Evolutionary conservation across 202 grass and related monocot species (phyloP).

Genomic region (Tripidium arundinaceum): DNA sequence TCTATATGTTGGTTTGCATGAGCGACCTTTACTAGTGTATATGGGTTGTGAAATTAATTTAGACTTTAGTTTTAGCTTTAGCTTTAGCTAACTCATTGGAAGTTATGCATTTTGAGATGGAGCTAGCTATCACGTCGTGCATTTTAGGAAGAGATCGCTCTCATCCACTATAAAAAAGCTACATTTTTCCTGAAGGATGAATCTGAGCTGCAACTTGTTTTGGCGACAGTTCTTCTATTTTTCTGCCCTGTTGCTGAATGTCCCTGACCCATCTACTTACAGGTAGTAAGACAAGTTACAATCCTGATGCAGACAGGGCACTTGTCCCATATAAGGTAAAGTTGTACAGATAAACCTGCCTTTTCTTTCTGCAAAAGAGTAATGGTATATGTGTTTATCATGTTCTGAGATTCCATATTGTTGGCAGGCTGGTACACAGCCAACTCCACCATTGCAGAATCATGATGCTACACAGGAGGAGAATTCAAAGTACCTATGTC

Average conservation of each 20-base stretch:
- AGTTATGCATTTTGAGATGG: slow-evolving; percentile 1
- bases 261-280: slow-evolving; percentile 1
- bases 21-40: neutral
- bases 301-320: slow-evolving; percentile 55
- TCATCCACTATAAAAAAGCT: neutral
- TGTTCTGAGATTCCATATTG: slow-evolving; percentile 37
- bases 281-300: slow-evolving; percentile 33
- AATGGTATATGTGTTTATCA: slow-evolving; percentile 13
- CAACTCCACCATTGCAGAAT: slow-evolving; percentile 50
- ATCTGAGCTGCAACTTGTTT: slow-evolving; percentile 6
- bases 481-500: slow-evolving; percentile 76
- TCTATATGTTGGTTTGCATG: neutral
- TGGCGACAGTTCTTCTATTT: neutral
- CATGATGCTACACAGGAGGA: slow-evolving; percentile 57
- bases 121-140: neutral
- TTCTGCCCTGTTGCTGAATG: slow-evolving; percentile 1
- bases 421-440: slow-evolving; percentile 63
- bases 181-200: neutral
- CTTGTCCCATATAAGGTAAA: slow-evolving; percentile 71
- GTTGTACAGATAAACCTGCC: neutral
- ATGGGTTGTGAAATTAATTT: neutral
- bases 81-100: slow-evolving; percentile 8
- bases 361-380: slow-evolving; percentile 14
- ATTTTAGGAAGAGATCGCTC: neutral
- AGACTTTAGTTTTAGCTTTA: slow-evolving; percentile 15